Conservation (phyloP, 129 eudicot genomes). For the Ambrosia artemisiifolia region DNA sequence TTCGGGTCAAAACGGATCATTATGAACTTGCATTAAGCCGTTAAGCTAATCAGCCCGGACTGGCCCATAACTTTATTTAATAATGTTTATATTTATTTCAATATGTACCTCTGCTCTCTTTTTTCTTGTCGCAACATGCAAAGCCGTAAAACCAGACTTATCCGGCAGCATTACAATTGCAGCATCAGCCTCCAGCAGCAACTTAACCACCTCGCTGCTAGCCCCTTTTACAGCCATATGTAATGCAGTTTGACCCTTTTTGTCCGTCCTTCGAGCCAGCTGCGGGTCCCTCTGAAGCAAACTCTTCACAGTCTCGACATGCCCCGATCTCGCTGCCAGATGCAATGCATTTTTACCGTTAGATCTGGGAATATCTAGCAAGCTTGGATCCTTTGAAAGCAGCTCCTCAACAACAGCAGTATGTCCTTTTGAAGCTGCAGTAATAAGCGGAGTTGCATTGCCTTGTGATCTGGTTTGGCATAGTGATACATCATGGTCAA, state of each 20-base stretch:
- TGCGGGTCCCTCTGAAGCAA: constrained; percentile 62
- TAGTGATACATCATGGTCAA: constrained; percentile 54
- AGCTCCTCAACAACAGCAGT: constrained; percentile 59
- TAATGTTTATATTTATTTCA: not conserved
- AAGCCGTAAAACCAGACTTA: constrained; percentile 68
- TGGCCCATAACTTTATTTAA: not conserved
- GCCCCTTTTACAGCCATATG: constrained; percentile 88
- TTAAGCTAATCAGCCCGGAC: not conserved
- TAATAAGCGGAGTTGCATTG: constrained; percentile 61
- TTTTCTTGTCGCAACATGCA: constrained; percentile 83
- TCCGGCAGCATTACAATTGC: constrained; percentile 72
- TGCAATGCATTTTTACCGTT: constrained; percentile 78
- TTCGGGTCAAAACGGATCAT: not conserved
- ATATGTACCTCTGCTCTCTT: constrained; percentile 64
- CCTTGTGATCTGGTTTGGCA: constrained; percentile 57
- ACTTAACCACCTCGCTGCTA: constrained; percentile 54
- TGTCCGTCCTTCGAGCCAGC: constrained; percentile 66
- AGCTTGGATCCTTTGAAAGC: constrained; percentile 49
- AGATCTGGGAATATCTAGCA: constrained; percentile 48
- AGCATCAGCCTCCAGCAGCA: constrained; percentile 67
- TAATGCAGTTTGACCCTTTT: constrained; percentile 76
- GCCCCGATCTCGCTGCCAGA: constrained; percentile 73
- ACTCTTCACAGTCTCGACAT: constrained; percentile 55
- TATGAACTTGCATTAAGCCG: not conserved
- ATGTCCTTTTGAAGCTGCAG: constrained; percentile 79